phyloP scores from a whole-genome alignment of 2,329 filamentous ascomycete genomes.

The Sclerotinia sclerotiorum region DNA sequence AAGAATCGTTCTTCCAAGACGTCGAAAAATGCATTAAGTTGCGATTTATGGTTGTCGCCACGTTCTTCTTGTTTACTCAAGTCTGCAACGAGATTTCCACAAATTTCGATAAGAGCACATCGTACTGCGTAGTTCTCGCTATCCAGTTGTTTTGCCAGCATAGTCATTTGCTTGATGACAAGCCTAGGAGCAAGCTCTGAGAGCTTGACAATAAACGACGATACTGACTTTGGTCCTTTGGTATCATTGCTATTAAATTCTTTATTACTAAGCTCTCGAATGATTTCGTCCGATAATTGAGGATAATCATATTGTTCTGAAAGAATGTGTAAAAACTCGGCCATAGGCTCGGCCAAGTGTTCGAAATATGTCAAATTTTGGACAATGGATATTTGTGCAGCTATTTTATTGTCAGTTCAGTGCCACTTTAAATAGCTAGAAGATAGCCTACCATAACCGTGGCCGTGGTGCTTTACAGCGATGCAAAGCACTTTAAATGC shows the following conservation, averaged over 20 bases:
- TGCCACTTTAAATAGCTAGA: slow-evolving; percentile 20
- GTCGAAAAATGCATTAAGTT: slow-evolving; percentile 96
- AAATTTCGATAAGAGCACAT: slow-evolving; percentile 93
- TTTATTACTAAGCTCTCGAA: slow-evolving; percentile 93
- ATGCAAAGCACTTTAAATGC: slow-evolving; percentile 96
- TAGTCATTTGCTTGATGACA: slow-evolving; percentile 96
- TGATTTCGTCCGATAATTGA: slow-evolving; percentile 88
- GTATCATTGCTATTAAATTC: slow-evolving; percentile 98
- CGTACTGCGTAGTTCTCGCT: slow-evolving; percentile 96
- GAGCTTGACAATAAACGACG: slow-evolving; percentile 86
- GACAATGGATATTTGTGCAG: slow-evolving; percentile 95
- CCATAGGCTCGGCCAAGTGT: slow-evolving; percentile 98
- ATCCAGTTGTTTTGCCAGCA: slow-evolving; percentile 90
- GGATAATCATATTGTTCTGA: slow-evolving; percentile 97
- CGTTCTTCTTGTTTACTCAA: slow-evolving; percentile 89
- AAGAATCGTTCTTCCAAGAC: slow-evolving; percentile 94
- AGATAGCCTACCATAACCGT: slow-evolving; percentile 76
- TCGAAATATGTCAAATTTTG: slow-evolving; percentile 98
- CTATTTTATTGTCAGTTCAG: slow-evolving; percentile 47
- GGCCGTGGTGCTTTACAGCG: slow-evolving; percentile 95
- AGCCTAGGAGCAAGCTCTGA: slow-evolving; percentile 88
- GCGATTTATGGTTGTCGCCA: slow-evolving; percentile 88
- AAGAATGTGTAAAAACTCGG: slow-evolving; percentile 93
- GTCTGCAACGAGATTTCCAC: slow-evolving; percentile 89
- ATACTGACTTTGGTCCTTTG: slow-evolving; percentile 93